Conservation (phyloP, 2,329 filamentous ascomycete species). For the Pseudodiploospora longispora region DNA sequence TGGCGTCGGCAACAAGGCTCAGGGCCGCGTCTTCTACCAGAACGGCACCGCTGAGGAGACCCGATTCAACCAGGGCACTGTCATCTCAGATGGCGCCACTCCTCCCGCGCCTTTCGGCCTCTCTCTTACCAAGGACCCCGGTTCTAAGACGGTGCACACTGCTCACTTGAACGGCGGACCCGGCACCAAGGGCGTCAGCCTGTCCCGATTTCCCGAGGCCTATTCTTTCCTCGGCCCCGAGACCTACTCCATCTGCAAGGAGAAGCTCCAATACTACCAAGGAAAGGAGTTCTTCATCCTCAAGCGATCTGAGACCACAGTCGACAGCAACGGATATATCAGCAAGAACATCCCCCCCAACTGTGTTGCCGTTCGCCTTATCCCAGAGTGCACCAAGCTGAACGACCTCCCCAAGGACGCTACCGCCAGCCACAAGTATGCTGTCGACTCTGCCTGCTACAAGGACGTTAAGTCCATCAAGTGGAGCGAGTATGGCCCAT, state of each 20-base stretch:
- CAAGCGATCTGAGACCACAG: conserved; percentile 22
- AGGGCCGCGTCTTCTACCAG: conserved; percentile 34
- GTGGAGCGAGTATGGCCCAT: conserved; percentile 17
- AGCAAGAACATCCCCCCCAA: conserved; percentile 22
- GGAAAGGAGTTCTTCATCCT: conserved; percentile 25
- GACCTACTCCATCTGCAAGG: conserved; percentile 34
- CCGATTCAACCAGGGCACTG: conserved; percentile 16
- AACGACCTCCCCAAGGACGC: conserved; percentile 24
- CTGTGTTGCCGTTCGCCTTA: conserved; percentile 31
- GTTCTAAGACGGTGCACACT: conserved; percentile 21
- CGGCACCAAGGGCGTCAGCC: conserved; percentile 24
- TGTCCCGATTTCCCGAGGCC: conserved; percentile 22
- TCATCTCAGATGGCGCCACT: conserved; percentile 31
- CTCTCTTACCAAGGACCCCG: conserved; percentile 13
- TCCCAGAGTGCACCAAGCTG: conserved; percentile 33
- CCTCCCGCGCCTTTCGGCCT: conserved; percentile 30
- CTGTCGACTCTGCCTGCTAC: conserved; percentile 29
- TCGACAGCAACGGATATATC: conserved; percentile 12
- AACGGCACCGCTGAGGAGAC: conserved; percentile 35
- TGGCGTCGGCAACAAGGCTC: conserved; percentile 23
- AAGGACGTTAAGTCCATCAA: conserved; percentile 27
- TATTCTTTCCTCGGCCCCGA: conserved; percentile 22
- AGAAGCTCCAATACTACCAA: conserved; percentile 30
- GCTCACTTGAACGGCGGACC: conserved; percentile 19
- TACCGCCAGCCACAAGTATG: conserved; percentile 28